Base-by-base conservation (phyloP, 2,329 filamentous ascomycete species). In the Verticillium klebahnii region DNA sequence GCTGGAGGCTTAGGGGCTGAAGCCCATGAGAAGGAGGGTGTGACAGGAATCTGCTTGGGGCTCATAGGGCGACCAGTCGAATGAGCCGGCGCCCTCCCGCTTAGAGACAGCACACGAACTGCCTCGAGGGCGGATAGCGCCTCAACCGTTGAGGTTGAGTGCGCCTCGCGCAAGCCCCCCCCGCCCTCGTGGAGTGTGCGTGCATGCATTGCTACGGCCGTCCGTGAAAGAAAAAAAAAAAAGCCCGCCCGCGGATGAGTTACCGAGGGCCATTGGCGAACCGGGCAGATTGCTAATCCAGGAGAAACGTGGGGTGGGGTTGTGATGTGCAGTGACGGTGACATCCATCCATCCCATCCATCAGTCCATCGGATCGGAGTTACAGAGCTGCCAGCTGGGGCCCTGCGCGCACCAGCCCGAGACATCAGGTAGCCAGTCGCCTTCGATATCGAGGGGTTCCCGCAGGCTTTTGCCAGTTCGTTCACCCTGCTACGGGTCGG, bases 51-150 rank as follows among this genome's bases (percentile, higher is more conserved):
- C 32, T 50, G 45, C n/a, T 50, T 23, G n/a, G 54, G 32, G 56
- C 45, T 50, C 56, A 50, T 58, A 62, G 56, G 62, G 63, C 59
- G 62, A 58, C 58, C 57, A 54, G 58, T 64, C 19, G 55, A 37
- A 58, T 56, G 40, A 55, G 14, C 45, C 45, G 45, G 45, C 45
- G 45, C 45, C 45, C 45, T 50, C 45, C 45, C 45, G 45, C 45
- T 12, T 11, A 19, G 45, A 50, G 45, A 25, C 45, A 50, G 19
- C 45, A 50, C 11, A 50, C 45, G 45, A 50, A 50, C 45, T 50
- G 19, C 19, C 19, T 25, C 19, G 19, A 50, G 23, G 45, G 8
- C 45, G 50, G 62, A 37, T 37, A 56, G 45, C 37, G 14, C 59
- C 25, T 23, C 23, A 36, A 12, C 25, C n/a, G n/a, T 6, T 29